Percentiles rank a stretch among this genome's conserved stretches.
Evolutionary conservation across 2,329 filamentous ascomycete genomes (phyloP).

Genomic region (Rhynchosporium secalis): DNA sequence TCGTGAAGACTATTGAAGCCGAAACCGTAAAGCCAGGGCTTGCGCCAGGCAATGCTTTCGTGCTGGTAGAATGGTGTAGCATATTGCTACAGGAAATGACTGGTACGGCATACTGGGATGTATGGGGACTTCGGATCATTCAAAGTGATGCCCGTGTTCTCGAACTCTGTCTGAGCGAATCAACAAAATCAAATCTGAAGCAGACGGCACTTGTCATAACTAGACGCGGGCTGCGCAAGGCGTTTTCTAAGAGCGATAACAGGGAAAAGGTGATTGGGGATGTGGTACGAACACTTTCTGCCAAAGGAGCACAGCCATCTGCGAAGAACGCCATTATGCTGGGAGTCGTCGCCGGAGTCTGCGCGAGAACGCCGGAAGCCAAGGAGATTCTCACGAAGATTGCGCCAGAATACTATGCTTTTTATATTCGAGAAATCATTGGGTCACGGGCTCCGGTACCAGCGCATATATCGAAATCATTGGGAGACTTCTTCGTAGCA

Average conservation of each 20-base stretch:
- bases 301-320: constrained; percentile 63
- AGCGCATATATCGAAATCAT: constrained; percentile 67
- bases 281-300: constrained; percentile 65
- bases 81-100: constrained; percentile 72
- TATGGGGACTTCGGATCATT: constrained; percentile 65
- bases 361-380: constrained; percentile 65
- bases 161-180: constrained; percentile 73
- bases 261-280: constrained; percentile 41
- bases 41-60: constrained; percentile 78
- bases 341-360: constrained; percentile 85
- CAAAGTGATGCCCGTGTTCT: constrained; percentile 70
- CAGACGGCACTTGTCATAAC: constrained; percentile 76
- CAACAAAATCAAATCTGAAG: constrained; percentile 62
- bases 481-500: constrained; percentile 78
- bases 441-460: constrained; percentile 74
- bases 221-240: constrained; percentile 74
- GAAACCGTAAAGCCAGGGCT: constrained; percentile 78
- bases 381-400: constrained; percentile 62
- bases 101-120: constrained; percentile 61
- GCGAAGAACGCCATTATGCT: constrained; percentile 75
- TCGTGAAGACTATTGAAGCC: constrained; percentile 66
- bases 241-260: constrained; percentile 58
- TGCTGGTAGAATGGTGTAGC: constrained; percentile 87
- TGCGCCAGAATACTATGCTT: constrained; percentile 75
- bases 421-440: constrained; percentile 82